Conservation (phyloP, 2,329 filamentous ascomycete species). For the Diplodia corticola region DNA sequence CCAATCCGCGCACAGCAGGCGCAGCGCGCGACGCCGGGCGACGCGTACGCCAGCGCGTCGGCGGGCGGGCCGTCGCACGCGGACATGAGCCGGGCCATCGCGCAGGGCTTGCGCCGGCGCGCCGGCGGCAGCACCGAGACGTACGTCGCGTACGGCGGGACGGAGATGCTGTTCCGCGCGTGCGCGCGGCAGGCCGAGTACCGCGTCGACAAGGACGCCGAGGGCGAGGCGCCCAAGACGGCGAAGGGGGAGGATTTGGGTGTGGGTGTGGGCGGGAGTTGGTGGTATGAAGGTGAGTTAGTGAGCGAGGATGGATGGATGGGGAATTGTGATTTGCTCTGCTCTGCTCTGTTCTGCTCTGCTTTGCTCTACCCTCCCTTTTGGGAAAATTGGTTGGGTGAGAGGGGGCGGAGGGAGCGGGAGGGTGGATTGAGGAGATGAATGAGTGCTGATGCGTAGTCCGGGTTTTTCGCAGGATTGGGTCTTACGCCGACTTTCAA, state of each 20-base stretch:
- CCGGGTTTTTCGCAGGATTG: constrained; percentile 59
- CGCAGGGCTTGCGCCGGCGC: constrained; percentile 35
- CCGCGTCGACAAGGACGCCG: constrained; percentile 68
- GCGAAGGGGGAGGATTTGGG: constrained; percentile 82
- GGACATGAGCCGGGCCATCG: constrained; percentile 26
- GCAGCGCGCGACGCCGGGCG: constrained; percentile 19
- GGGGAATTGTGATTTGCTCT: too few species aligned
- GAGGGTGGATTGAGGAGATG: too few species aligned
- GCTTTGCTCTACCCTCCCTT: too few species aligned
- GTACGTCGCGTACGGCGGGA: constrained; percentile 78
- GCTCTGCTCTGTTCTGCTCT: too few species aligned
- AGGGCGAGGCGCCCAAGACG: constrained; percentile 68
- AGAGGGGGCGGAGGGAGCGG: too few species aligned
- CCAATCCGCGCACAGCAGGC: constrained; percentile 22
- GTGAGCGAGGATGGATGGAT: neutral
- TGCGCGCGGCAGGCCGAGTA: constrained; percentile 76
- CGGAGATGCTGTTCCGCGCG: constrained; percentile 74
- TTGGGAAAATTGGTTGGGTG: too few species aligned
- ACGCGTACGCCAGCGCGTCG: neutral
- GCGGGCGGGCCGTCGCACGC: constrained; percentile 8
- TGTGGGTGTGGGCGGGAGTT: constrained; percentile 65
- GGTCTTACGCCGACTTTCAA: constrained; percentile 83
- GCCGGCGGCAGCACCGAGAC: constrained; percentile 52
- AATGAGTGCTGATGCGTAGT: neutral
- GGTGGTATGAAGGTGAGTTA: constrained; percentile 77